phyloP scores from a whole-genome alignment of 2,329 filamentous ascomycete species.

The Trichophyton simii region DNA sequence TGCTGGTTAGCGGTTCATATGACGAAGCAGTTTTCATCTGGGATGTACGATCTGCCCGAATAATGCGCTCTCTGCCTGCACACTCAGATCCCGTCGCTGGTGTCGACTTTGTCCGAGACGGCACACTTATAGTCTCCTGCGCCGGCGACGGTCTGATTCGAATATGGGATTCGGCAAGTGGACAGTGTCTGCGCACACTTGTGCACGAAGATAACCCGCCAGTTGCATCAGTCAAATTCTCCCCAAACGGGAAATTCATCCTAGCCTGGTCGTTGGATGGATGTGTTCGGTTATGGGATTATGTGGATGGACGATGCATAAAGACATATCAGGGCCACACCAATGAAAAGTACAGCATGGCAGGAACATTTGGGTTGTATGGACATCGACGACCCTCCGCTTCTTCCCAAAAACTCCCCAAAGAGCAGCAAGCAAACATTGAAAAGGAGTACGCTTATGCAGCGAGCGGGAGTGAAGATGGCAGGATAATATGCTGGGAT shows the following conservation, averaged over 20 bases:
- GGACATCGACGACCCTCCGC: slow-evolving; percentile 16
- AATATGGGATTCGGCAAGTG: slow-evolving; percentile 91
- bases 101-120: slow-evolving; percentile 85
- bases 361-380: slow-evolving; percentile 67
- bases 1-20: slow-evolving; percentile 87
- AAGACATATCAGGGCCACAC: slow-evolving; percentile 94
- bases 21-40: slow-evolving; percentile 95
- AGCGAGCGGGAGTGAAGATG: slow-evolving; percentile 72
- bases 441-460: slow-evolving; percentile 47
- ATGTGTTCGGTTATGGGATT: slow-evolving; percentile 87
- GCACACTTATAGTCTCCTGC: slow-evolving; percentile 82
- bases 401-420: slow-evolving; percentile 10
- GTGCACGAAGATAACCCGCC: slow-evolving; percentile 93
- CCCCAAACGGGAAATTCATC: slow-evolving; percentile 85
- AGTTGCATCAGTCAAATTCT: slow-evolving; percentile 80
- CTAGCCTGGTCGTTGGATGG: slow-evolving; percentile 85
- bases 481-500: slow-evolving; percentile 78
- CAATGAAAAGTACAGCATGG: slow-evolving; percentile 75
- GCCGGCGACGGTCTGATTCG: slow-evolving; percentile 83
- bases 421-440: not conserved
- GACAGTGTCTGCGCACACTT: slow-evolving; percentile 85
- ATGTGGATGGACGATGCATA: slow-evolving; percentile 76
- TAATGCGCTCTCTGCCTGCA: slow-evolving; percentile 84
- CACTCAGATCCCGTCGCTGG: slow-evolving; percentile 91
- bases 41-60: slow-evolving; percentile 76